These are phyloP conservation scores for Puccinia hordei DNA, from an alignment of 1,284 basidiomycete species.

Conservation along the genomic window DNA sequence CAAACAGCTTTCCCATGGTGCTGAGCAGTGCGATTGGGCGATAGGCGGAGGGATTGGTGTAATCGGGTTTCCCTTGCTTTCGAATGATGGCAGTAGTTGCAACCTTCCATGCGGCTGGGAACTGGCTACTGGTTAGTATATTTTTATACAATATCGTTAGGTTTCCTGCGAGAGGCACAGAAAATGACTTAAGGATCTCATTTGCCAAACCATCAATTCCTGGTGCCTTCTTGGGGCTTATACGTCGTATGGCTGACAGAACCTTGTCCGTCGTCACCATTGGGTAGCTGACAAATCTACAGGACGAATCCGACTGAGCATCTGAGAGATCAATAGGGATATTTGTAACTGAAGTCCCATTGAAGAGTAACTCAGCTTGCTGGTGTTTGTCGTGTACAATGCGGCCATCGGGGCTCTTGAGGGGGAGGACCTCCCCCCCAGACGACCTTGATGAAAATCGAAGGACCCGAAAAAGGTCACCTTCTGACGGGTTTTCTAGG, in stretches of 20 bases:
- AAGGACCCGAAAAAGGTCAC: background rate
- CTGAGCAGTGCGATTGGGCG: conserved; percentile 2
- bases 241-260: background rate
- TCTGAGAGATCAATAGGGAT: background rate
- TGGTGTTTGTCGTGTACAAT: background rate
- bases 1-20: background rate
- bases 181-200: background rate
- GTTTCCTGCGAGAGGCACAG: background rate
- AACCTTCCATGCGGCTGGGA: conserved; percentile 13
- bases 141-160: background rate
- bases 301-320: too few relatives aligned
- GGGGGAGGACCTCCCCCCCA: background rate
- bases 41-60: conserved; percentile 1
- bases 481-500: background rate
- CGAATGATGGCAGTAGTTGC: conserved; percentile 10
- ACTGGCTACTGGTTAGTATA: background rate
- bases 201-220: conserved; percentile 13
- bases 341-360: background rate
- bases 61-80: background rate
- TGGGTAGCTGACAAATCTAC: too few relatives aligned
- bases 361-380: background rate
- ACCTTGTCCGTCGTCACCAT: background rate
- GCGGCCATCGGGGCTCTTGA: background rate
- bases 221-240: background rate
- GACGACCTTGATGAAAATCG: background rate